These are phyloP conservation scores for Aspergillus sp. DNA, from an alignment of 2,329 filamentous ascomycete genomes.

Conservation along the genomic window DNA sequence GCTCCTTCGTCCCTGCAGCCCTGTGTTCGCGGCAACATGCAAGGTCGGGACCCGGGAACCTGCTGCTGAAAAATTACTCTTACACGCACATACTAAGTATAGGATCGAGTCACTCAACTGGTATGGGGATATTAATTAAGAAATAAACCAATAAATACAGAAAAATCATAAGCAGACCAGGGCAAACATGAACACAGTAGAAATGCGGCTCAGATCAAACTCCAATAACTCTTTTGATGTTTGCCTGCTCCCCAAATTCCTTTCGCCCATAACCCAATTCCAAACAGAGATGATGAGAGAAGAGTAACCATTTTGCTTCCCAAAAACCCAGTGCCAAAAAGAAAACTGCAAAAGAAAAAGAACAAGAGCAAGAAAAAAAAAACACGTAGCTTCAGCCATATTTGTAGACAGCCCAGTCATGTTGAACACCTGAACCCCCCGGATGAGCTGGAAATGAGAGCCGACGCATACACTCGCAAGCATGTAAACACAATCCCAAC, in stretches of 20 bases:
- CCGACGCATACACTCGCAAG: slow-evolving; percentile 17
- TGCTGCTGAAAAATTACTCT: background rate
- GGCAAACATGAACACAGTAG: slow-evolving; percentile 12
- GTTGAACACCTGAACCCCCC: slow-evolving; percentile 20
- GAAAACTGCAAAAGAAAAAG: slow-evolving; percentile 5
- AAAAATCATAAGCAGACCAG: slow-evolving; percentile 1
- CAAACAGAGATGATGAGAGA: slow-evolving; percentile 6
- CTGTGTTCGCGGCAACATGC: background rate
- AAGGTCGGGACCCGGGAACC: background rate
- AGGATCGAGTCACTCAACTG: background rate
- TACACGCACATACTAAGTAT: background rate
- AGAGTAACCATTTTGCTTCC: slow-evolving; percentile 17
- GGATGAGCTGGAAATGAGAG: slow-evolving; percentile 19
- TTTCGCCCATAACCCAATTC: slow-evolving; percentile 17
- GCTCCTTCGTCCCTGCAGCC: background rate
- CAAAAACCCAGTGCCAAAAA: slow-evolving; percentile 12
- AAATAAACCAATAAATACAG: background rate
- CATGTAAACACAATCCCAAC: slow-evolving; percentile 18
- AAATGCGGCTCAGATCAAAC: slow-evolving; percentile 22
- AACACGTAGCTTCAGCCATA: slow-evolving; percentile 15
- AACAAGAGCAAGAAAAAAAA: slow-evolving; percentile 1
- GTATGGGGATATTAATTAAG: background rate
- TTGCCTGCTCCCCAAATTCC: slow-evolving; percentile 21
- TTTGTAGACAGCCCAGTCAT: slow-evolving; percentile 19
- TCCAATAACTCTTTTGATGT: slow-evolving; percentile 26